Base-by-base conservation (phyloP, 306 rosid species). In the Prunus mira region DNA sequence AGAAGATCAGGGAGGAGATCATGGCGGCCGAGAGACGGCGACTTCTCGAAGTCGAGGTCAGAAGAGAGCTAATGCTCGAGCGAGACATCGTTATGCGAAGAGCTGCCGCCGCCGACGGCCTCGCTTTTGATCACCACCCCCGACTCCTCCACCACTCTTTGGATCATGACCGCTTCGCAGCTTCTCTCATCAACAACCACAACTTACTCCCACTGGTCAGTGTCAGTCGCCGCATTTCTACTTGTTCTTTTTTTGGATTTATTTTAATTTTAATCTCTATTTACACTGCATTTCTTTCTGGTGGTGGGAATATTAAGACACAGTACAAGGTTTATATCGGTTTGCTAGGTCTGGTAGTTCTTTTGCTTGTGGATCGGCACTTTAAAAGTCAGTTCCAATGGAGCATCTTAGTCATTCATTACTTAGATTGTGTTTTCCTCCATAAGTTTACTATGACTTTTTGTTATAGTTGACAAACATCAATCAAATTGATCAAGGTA, bases 1-100 rank as follows among this genome's bases (percentile, higher is more conserved):
- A 83, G 19, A 80, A 57, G 58, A 80, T 89, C 12, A 81, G 88
- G 25, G 79, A 85, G 32, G 87, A 87, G 76, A 86, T 88, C 8
- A 55, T 88, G 3, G 69, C 79, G 3, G 54, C 50, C 0, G 89
- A 81, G 74, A 80, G 87, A 77, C 76, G 93, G 50, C 47, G 76
- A 22, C 60, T 81, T 63, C 69, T 89, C 13, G 96, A 91, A 46
- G 85, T 80, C 3, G 91, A 85, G 65, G 90, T 91, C 32, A 83
- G 89, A 47, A 82, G 80, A 66, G 96, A 87, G 50, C 63, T 91
- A 66, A 77, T 71, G 52, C 1, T 78, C 52, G 89, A 87, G 76
- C 67, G 87, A 51, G 85, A 38, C 22, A 51, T 86, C 45, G 69
- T 72, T 15, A 75, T 67, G 78, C 81, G 64, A 18, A 76, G 79